These are phyloP conservation scores for Jacaranda mimosifolia DNA, from an alignment of 257 asterid genomes.

Conservation along the genomic window DNA sequence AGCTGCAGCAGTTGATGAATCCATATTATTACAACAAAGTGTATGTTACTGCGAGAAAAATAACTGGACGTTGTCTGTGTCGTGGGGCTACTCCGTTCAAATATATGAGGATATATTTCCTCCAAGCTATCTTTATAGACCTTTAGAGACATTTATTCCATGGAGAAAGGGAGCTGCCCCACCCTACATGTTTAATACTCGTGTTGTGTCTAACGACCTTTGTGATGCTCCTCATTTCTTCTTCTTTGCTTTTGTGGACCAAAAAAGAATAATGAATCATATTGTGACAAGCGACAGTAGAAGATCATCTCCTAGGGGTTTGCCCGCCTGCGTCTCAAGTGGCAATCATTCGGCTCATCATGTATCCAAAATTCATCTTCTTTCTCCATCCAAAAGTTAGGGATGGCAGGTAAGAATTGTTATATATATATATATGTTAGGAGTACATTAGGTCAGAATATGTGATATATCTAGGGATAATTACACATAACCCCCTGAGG, in stretches of 20 bases:
- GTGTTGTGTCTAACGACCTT: conserved; percentile 26
- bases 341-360: conserved; percentile 34
- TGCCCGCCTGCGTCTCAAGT: conserved; percentile 12
- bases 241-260: conserved; percentile 39
- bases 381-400: conserved; percentile 35
- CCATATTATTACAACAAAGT: conserved; percentile 54
- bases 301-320: conserved; percentile 10
- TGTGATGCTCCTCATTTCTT: conserved; percentile 41
- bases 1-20: conserved; percentile 46
- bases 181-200: conserved; percentile 43
- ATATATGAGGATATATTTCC: conserved; percentile 45
- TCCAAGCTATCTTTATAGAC: conserved; percentile 50
- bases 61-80: conserved; percentile 54
- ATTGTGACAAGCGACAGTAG: conserved; percentile 35
- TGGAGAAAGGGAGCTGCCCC: conserved; percentile 47
- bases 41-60: conserved; percentile 47
- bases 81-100: conserved; percentile 66
- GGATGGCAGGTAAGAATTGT: conserved; percentile 35
- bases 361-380: conserved; percentile 33
- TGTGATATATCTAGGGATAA: no score
- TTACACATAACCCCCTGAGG: no score
- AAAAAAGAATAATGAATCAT: conserved; percentile 8
- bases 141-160: conserved; percentile 43
- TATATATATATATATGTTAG: no score
- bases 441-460: no score